Conservation (phyloP, 805 yeast genomes). For the Debaryomyces tyrocola region DNA sequence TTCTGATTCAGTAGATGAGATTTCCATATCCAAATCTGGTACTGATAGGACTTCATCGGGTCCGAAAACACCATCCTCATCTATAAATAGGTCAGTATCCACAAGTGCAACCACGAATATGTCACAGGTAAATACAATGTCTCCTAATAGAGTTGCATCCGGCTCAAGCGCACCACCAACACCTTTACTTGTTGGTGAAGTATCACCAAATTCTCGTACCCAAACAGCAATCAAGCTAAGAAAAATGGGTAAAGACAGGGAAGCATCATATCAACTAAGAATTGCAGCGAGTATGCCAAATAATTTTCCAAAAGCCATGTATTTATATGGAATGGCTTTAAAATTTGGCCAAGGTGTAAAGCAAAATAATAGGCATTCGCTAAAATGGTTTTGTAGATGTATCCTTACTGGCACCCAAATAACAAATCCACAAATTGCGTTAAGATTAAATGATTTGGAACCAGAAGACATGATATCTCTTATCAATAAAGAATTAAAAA, state of each 20-base stretch:
- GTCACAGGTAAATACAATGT: neutral
- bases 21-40: constrained; percentile 2
- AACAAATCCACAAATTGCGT: constrained; percentile 13
- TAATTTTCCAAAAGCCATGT: constrained; percentile 58
- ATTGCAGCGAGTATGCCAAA: constrained; percentile 63
- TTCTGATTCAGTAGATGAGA: constrained; percentile 12
- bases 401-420: constrained; percentile 16
- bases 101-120: neutral
- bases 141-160: constrained; percentile 11
- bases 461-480: constrained; percentile 30
- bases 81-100: constrained; percentile 2
- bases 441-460: constrained; percentile 23
- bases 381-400: constrained; percentile 60
- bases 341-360: constrained; percentile 69
- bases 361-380: constrained; percentile 52
- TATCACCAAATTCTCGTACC: constrained; percentile 35
- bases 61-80: constrained; percentile 8
- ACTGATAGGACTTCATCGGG: constrained; percentile 7
- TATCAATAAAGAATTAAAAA: constrained; percentile 22
- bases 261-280: constrained; percentile 67
- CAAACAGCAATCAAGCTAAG: constrained; percentile 50
- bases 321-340: constrained; percentile 65
- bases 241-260: constrained; percentile 59
- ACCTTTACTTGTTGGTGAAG: constrained; percentile 9
- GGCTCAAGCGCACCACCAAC: constrained; percentile 5